Base-by-base conservation (phyloP, 2,329 filamentous ascomycete genomes). In the Plectosphaerella cucumerina region DNA sequence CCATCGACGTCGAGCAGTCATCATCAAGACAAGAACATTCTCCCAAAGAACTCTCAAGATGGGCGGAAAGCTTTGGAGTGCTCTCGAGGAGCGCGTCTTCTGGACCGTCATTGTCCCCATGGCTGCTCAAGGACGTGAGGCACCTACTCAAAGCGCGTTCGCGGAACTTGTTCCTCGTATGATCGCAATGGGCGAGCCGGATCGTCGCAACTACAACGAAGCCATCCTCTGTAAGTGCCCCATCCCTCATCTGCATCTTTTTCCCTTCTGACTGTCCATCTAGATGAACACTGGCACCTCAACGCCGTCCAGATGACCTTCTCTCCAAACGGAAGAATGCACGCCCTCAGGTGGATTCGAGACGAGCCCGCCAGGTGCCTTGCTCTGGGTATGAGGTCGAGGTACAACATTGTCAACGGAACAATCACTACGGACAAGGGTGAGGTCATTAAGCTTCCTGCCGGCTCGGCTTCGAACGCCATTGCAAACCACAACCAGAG, bases 11-110 rank as follows among this genome's bases (percentile, higher is more conserved):
- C n/a, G n/a, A 37, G 12, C 12, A 37, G 5, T 11, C 34, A 5
- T 37, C 6, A 37, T 3, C 37, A 42, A 42, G n/a, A 3, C 39
- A 42, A 42, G 3, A 5, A 18, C n/a, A 3, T 42, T 18, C n/a
- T 21, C 6, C 35, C 4, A 37, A 3, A 10, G 6, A 8, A 2
- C 35, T 9, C 20, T 26, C 42, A 69, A 23, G 20, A 78, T 80
- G 76, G 75, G 71, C 6, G 76, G 76, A 20, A 77, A 71, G 53
- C 62, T 70, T 6, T 81, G 78, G 78, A 70, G 72, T 0, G 52
- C 52, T 0, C 60, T 68, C 1, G 78, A 81, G 52, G 78, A 81
- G 60, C 48, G 56, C 1, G 62, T 71, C 53, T 80, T 80, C 57
- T 81, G 77, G 78, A 61, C 60, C 12, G 57, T 56, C 1, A 58